phyloP scores from a whole-genome alignment of 192 early-diverging fungal genomes.

The Linderina pennispora region DNA sequence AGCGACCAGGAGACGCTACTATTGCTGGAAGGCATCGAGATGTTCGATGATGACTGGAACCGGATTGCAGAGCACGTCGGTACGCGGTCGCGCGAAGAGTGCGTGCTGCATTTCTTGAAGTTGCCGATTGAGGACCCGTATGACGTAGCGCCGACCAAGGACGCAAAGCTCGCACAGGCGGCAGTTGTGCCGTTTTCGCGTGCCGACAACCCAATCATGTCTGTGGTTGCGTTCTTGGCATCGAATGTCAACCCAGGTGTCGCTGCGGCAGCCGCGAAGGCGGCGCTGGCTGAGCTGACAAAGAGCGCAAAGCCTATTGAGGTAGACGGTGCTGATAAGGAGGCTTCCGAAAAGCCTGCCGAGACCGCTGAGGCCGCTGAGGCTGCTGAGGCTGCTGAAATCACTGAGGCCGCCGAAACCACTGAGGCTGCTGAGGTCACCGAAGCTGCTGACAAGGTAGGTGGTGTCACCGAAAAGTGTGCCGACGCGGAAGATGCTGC shows the following conservation, averaged over 20 bases:
- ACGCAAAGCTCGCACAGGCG: constrained; percentile 46
- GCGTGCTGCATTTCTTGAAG: constrained; percentile 81
- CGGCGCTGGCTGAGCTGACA: constrained; percentile 68
- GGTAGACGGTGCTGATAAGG: too few relatives aligned
- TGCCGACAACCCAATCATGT: constrained; percentile 88
- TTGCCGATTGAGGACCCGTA: constrained; percentile 87
- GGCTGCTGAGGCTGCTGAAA: not conserved
- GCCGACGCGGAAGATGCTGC: constrained; percentile 20
- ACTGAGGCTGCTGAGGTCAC: not conserved
- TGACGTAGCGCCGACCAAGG: constrained; percentile 37
- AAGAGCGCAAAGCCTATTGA: too few relatives aligned
- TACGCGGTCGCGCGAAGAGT: constrained; percentile 83
- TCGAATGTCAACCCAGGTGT: constrained; percentile 83
- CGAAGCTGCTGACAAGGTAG: constrained; percentile 1
- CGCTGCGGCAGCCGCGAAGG: constrained; percentile 80
- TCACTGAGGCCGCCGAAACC: too few relatives aligned
- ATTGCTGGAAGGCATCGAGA: constrained; percentile 88
- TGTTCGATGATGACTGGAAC: constrained; percentile 93
- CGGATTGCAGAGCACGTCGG: constrained; percentile 90
- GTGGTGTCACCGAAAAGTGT: too few relatives aligned
- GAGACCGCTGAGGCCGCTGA: not conserved
- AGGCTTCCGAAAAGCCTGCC: too few relatives aligned
- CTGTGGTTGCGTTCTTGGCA: constrained; percentile 81
- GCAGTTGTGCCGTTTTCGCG: constrained; percentile 67
- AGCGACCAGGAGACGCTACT: constrained; percentile 79